These are phyloP conservation scores for Purpureocillium lavendulum DNA, from an alignment of 2,329 filamentous ascomycete genomes.

Conservation along the genomic window DNA sequence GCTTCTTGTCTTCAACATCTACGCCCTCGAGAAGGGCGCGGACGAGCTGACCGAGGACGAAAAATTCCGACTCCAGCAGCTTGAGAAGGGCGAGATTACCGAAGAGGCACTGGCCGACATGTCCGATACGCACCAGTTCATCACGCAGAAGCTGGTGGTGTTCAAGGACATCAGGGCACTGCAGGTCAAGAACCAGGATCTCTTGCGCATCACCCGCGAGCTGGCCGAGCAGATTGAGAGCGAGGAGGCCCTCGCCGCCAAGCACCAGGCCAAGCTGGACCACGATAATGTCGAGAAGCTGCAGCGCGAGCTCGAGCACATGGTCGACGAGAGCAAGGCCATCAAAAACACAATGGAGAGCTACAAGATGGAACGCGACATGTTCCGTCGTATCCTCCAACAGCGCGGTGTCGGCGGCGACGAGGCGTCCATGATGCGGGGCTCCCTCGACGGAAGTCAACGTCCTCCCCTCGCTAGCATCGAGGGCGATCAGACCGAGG, in stretches of 20 bases:
- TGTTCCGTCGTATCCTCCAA: conserved; percentile 91
- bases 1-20: conserved; percentile 78
- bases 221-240: conserved; percentile 86
- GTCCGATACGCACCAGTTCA: conserved; percentile 80
- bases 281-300: conserved; percentile 67
- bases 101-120: conserved; percentile 65
- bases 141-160: conserved; percentile 79
- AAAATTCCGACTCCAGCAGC: conserved; percentile 64
- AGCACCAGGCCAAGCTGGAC: conserved; percentile 53
- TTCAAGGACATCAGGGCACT: conserved; percentile 82
- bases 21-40: conserved; percentile 71
- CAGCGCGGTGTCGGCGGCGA: conserved; percentile 56
- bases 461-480: conserved; percentile 50
- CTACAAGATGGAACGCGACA: conserved; percentile 91
- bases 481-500: conserved; percentile 48
- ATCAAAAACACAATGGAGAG: conserved; percentile 81
- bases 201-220: conserved; percentile 74
- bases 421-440: conserved; percentile 61
- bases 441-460: conserved; percentile 52
- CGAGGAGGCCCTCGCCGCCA: conserved; percentile 67
- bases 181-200: conserved; percentile 78
- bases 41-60: conserved; percentile 65
- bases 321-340: conserved; percentile 77
- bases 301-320: conserved; percentile 61
- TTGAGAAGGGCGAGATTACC: conserved; percentile 67